Evolutionary conservation across 208 protist genomes (phyloP), one percentile per base, ranked within the genome.

Genomic region (Tetramitus jugosus): DNA sequence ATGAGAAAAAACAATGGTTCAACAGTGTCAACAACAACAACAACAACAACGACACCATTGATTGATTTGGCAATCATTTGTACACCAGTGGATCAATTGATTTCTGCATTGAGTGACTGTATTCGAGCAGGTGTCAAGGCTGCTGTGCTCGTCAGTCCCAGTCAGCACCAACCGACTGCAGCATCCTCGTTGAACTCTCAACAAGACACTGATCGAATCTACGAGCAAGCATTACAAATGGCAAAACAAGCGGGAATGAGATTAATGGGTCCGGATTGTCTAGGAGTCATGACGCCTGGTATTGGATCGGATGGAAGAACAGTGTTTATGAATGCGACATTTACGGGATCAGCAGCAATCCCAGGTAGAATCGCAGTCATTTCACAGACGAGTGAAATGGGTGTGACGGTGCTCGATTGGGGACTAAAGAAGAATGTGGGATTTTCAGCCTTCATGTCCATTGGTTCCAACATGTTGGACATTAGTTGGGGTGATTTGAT

Each of bases 51-150:
- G 33, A 37, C 6, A n/a, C 10, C 43, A 1, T 13, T 43, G 0
- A 43, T 69, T 43, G 62, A 69, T 69, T 43, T 69, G 7, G 62
- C 62, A 20, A 29, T 69, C 62, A 69, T 69, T 69, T 69, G 62
- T n/a, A 13, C 26, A 23, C 62, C 20, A 69, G 62, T 43, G 1
- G 62, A 69, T 7, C 23, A 13, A 0, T 43, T 43, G 39, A 29
- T 69, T n/a, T 31, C 6, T n/a, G 62, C 62, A 43, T 13, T 69
- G 31, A 29, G 43, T 6, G 62, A 69, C 10, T 69, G 62, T n/a
- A 43, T 43, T 17, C 26, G 23, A 42, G 3, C 23, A 43, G 62
- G 35, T 43, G 62, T 69, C 13, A 69, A 69, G 33, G 62, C 35
- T 20, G 26, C 14, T 43, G 39, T 69, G 7, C 26, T 69, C 29